Base-by-base conservation (phyloP, 768 basidiomycete species). In the Mycena belliarum region DNA sequence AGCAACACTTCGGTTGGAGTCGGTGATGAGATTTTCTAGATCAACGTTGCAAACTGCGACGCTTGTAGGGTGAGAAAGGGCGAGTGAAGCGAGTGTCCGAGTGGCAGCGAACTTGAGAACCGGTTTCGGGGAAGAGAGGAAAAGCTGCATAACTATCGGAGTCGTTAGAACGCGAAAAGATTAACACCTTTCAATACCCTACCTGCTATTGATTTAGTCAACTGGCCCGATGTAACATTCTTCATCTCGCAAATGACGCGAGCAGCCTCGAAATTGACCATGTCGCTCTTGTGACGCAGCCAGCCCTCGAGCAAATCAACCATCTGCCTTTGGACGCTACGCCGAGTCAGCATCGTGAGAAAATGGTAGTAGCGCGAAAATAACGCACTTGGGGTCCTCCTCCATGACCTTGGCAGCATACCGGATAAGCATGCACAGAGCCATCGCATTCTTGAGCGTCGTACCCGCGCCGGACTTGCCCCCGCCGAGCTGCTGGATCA, bases 401-500 rank as follows among this genome's bases (percentile, higher is more conserved):
- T 98, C 96, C 83, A 95, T 94, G 47, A 98, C 93, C 75, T 98
- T 98, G n/a, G 95, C 88, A 14, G 96, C 95, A 75, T 94, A 98
- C 25, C 96, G 87, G 71, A 98, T 96, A 63, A 99, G 81, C 95
- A 99, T 97, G 73, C 95, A 98, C 32, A 98, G 79, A 6, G 97
- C 95, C 91, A 97, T 95, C 7, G 96, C 86, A 71, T 94, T 98
- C 78, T 94, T 94, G 65, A 99, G 71, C 11, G 87, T 87, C 21
- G 89, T 91, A 8, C 89, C 89, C 38, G 88, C 80, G 26, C 91
- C 91, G 37, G 89, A 87, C 67, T 91, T 91, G 15, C 92, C 92
- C 6, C 92, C 92, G 42, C 91, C 93, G 18, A 98, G 82, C 70
- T 98, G 96, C 72, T 98, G 96, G 49, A 99, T 95, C 94, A 98